Conservation (phyloP, 139 green algal species). For the Volvox africanus region DNA sequence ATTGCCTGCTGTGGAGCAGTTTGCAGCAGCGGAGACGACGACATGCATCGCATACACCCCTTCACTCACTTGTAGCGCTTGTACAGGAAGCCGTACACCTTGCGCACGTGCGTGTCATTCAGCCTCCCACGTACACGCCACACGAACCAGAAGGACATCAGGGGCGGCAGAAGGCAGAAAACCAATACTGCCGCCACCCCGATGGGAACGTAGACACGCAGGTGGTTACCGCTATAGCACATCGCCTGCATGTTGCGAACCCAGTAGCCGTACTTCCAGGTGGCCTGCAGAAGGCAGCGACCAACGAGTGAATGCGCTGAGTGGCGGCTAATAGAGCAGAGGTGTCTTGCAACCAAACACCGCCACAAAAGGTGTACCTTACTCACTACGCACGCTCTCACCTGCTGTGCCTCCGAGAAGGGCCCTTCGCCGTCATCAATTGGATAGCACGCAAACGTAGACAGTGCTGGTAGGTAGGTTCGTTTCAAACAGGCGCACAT, state of each 20-base stretch:
- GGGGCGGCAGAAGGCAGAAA: constrained; percentile 26
- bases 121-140: not conserved
- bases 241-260: constrained; percentile 20
- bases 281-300: not conserved
- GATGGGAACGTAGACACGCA: not conserved
- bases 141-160: constrained; percentile 31
- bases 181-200: constrained; percentile 35
- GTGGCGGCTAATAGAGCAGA: not conserved
- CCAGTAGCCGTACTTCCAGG: constrained; percentile 32
- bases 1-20: too few species aligned
- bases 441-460: constrained; percentile 26
- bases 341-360: not conserved
- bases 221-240: constrained; percentile 18
- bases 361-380: not conserved
- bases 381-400: not conserved
- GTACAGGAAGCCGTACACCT: constrained; percentile 50
- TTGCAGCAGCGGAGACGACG: too few species aligned
- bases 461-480: not conserved
- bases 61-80: constrained; percentile 42
- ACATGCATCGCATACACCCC: not conserved
- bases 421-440: not conserved
- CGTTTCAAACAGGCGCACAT: not conserved
- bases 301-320: not conserved
- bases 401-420: constrained; percentile 9
- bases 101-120: not conserved